A percentile compares a stretch with the other conserved stretches of the same genome.
Conservation (phyloP, 495 filamentous ascomycete species). For the Penicillium bovifimosum region DNA sequence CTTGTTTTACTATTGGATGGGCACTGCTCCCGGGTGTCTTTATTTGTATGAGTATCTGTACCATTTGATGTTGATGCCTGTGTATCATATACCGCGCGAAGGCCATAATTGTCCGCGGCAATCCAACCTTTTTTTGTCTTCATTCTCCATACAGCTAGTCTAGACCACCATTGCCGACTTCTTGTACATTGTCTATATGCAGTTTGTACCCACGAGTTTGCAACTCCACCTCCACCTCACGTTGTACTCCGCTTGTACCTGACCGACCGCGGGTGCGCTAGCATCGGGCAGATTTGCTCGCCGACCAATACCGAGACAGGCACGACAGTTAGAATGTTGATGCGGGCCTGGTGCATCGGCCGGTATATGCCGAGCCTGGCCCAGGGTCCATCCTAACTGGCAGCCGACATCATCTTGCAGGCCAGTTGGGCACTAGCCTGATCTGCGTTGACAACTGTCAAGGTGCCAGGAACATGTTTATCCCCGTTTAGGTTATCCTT, state of each 20-base stretch:
- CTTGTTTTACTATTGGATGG: conserved; percentile 19
- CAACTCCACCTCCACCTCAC: neutral
- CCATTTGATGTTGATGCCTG: conserved; percentile 13
- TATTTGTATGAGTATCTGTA: conserved; percentile 14
- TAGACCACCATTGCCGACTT: conserved; percentile 8
- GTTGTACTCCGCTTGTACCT: conserved; percentile 7
- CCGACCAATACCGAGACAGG: conserved; percentile 22
- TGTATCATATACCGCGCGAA: conserved; percentile 20
- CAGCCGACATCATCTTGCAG: conserved; percentile 22
- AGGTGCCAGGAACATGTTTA: conserved; percentile 8
- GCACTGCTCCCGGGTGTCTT: conserved; percentile 5
- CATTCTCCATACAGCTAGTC: conserved; percentile 3
- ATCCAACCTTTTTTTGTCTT: conserved; percentile 4
- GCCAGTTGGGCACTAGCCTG: conserved; percentile 20
- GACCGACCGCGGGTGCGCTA: conserved; percentile 10
- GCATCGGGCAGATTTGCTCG: conserved; percentile 28
- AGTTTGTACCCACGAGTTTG: neutral
- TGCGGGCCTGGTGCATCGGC: conserved; percentile 15
- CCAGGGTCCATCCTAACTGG: conserved; percentile 2
- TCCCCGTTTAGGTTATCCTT: neutral
- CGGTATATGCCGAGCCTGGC: conserved; percentile 13
- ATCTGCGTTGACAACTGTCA: conserved; percentile 3
- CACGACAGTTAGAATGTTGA: conserved; percentile 21
- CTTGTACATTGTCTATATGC: neutral
- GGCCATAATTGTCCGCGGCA: conserved; percentile 6